Conservation (phyloP, 1,139 yeast genomes). For the Entelexis sorbosivorans region DNA sequence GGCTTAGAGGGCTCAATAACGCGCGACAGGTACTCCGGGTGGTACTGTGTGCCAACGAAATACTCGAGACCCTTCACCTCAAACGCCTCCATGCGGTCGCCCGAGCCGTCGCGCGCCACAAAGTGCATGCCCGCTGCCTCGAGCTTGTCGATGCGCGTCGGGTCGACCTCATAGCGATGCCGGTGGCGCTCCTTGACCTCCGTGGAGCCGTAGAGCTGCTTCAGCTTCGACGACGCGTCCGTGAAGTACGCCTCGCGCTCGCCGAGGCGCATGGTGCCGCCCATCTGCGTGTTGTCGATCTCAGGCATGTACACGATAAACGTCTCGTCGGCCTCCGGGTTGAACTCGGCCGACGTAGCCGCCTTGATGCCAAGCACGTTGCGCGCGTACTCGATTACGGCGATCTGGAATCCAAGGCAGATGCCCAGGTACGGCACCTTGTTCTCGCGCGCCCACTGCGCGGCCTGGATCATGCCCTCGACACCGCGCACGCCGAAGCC, state of each 20-base stretch:
- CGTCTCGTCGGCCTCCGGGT: constrained; percentile 44
- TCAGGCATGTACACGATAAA: constrained; percentile 98
- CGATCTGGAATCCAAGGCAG: constrained; percentile 94
- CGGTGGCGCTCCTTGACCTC: constrained; percentile 89
- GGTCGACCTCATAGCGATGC: constrained; percentile 96
- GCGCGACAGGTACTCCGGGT: constrained; percentile 93
- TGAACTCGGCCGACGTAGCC: constrained; percentile 76
- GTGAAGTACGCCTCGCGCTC: constrained; percentile 80
- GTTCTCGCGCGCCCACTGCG: constrained; percentile 95
- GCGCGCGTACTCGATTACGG: constrained; percentile 88
- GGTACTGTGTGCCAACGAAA: constrained; percentile 93
- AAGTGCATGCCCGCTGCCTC: constrained; percentile 73
- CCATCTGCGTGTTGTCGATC: constrained; percentile 87
- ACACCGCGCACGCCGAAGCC: constrained; percentile 97
- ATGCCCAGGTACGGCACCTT: constrained; percentile 91
- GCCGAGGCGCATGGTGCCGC: constrained; percentile 99
- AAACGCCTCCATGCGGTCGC: constrained; percentile 85
- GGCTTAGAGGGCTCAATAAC: constrained; percentile 96
- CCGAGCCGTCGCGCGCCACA: constrained; percentile 87
- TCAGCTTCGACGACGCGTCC: constrained; percentile 60
- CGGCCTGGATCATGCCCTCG: constrained; percentile 96
- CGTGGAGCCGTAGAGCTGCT: constrained; percentile 67
- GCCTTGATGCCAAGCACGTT: constrained; percentile 56
- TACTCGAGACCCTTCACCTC: constrained; percentile 77
- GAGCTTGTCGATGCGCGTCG: constrained; percentile 55